Conservation (phyloP, 1,284 basidiomycete genomes). For the Peniophora sp. region DNA sequence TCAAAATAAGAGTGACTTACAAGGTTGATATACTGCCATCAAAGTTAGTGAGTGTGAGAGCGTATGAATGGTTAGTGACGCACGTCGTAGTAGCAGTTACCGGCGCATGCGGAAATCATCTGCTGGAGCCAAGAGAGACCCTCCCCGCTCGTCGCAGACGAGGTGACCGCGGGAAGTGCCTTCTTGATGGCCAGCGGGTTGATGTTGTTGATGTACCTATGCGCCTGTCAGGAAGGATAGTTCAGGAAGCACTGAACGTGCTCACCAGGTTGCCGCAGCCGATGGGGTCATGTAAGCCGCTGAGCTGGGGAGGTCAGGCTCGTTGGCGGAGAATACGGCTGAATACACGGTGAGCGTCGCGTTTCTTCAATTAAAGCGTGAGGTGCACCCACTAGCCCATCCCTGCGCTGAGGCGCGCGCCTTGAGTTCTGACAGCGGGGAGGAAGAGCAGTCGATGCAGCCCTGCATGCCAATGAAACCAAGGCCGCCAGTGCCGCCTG, state of each 20-base stretch:
- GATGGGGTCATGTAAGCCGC: not conserved
- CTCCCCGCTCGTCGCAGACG: not conserved
- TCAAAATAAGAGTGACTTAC: not conserved
- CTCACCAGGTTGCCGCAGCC: not conserved
- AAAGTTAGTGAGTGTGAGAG: too few relatives aligned
- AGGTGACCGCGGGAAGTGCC: not conserved
- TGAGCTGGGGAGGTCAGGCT: not conserved
- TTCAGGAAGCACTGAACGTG: not conserved
- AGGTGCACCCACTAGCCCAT: constrained; percentile 15
- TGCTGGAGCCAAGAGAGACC: not conserved
- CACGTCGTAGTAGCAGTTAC: not conserved
- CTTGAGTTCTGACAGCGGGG: constrained; percentile 23
- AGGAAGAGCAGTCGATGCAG: constrained; percentile 26
- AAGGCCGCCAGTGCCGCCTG: constrained; percentile 16
- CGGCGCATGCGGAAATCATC: not conserved
- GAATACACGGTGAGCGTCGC: not conserved
- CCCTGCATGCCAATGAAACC: constrained; percentile 33
- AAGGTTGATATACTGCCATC: not conserved
- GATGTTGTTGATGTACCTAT: not conserved
- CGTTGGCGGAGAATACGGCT: not conserved
- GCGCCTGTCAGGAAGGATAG: too few relatives aligned
- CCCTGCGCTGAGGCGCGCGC: constrained; percentile 21
- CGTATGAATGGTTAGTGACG: too few relatives aligned
- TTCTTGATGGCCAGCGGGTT: not conserved
- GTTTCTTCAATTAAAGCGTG: not conserved